Evolutionary conservation across 78 protist genomes (phyloP), one percentile per base, ranked within the genome.

Genomic region (Pelomyxa schiedti): DNA sequence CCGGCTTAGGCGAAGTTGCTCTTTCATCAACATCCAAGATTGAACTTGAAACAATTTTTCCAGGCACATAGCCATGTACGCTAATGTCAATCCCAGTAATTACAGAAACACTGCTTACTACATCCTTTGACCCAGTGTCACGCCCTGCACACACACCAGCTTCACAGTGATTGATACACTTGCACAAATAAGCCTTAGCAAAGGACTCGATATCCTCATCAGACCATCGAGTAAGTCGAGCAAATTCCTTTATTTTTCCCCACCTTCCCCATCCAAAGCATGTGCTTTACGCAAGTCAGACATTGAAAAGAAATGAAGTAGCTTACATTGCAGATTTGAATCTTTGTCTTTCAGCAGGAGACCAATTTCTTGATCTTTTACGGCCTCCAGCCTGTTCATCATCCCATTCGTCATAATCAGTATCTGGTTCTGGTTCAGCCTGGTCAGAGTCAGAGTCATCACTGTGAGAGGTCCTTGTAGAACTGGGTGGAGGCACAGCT

Each of bases 201-300:
- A 47, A 82, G 28, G 53, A 72, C 32, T 53, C 53, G 39, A 82
- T 65, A 30, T 82, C 83, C 24, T 82, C 78, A 24, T 52, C 26
- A 3, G 87, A 26, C 74, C 72, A 77, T 36, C 77, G 52, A 41
- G 70, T 42, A 43, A 82, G 41, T 40, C 66, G 47, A 1, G 87
- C 76, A 0, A 82, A 39, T 8, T 38, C 26, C 41, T 64, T 71
- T 8, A 82, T 67, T 28, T 66, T 39, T 8, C 53, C 72, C 87
- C 87, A 82, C 41, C 87, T 73, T 22, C 87, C 81, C 65, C 82
- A 77, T 9, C 87, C 87, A 64, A 64, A 52, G 0, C 32, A 8
- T 0, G 74, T 30, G n/a, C n/a, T n/a, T n/a, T n/a, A n/a, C n/a
- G n/a, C n/a, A n/a, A n/a, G n/a, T n/a, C n/a, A n/a, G n/a, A n/a